Evolutionary conservation across 2,329 filamentous ascomycete species (phyloP).

Genomic region (Lachnellula suecica): DNA sequence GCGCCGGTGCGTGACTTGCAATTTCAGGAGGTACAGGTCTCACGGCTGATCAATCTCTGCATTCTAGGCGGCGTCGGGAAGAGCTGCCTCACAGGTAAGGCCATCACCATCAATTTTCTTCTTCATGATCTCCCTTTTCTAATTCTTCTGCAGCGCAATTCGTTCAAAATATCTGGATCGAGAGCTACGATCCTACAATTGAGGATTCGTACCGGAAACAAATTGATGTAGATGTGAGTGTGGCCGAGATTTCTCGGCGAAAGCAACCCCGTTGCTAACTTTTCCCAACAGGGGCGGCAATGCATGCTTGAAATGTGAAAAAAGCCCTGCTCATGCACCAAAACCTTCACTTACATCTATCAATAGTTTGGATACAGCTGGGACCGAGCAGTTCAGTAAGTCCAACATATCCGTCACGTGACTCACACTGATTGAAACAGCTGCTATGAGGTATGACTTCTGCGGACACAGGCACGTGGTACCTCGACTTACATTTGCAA

Average conservation of each 20-base stretch:
- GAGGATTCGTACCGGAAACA: conserved; percentile 61
- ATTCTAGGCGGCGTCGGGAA: conserved; percentile 68
- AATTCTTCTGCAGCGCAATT: conserved; percentile 57
- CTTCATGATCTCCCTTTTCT: conserved; percentile 18
- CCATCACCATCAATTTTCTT: conserved; percentile 7
- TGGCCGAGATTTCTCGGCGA: not conserved
- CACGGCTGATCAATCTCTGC: conserved; percentile 28
- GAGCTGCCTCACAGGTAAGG: conserved; percentile 70
- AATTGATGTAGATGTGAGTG: conserved; percentile 67
- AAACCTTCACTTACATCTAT: conserved; percentile 15
- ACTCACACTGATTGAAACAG: conserved; percentile 34
- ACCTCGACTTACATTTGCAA: not conserved
- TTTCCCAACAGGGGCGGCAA: conserved; percentile 58
- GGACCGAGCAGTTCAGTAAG: conserved; percentile 76
- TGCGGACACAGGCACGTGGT: not conserved
- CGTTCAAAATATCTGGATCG: conserved; percentile 75
- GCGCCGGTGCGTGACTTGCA: conserved; percentile 48
- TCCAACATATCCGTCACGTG: conserved; percentile 21
- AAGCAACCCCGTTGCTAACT: conserved; percentile 5
- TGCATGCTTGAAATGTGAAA: conserved; percentile 70
- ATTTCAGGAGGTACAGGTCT: conserved; percentile 9
- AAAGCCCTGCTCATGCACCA: conserved; percentile 2
- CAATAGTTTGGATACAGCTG: conserved; percentile 65
- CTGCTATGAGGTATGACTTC: conserved; percentile 53
- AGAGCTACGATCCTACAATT: conserved; percentile 63